phyloP scores from a whole-genome alignment of 2,329 filamentous ascomycete species.

The Corniculantispora saksenae region DNA sequence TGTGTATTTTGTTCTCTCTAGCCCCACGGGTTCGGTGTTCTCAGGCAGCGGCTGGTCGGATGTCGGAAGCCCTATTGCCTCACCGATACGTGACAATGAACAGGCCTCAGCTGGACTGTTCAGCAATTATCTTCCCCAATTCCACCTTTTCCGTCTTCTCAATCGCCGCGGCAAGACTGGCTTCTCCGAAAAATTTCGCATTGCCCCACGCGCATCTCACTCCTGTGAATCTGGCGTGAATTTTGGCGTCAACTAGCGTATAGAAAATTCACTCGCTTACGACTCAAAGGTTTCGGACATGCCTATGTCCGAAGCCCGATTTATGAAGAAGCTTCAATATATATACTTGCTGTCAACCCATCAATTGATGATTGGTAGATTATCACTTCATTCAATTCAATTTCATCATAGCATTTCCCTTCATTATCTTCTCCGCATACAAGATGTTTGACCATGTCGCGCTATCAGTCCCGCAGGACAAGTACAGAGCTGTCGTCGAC shows the following conservation, averaged over 20 bases:
- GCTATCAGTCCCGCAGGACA: constrained; percentile 18
- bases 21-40: too few species aligned
- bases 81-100: too few species aligned
- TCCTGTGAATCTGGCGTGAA: not conserved
- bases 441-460: constrained; percentile 20
- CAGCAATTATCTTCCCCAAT: too few species aligned
- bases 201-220: not conserved
- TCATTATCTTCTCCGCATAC: not conserved
- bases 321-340: not conserved
- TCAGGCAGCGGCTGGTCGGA: too few species aligned
- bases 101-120: too few species aligned
- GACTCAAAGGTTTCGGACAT: not conserved
- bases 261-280: not conserved
- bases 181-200: not conserved
- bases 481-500: constrained; percentile 13
- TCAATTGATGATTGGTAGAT: too few species aligned
- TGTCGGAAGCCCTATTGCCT: too few species aligned
- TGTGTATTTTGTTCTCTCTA: too few species aligned
- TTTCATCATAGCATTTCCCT: not conserved
- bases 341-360: not conserved
- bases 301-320: not conserved
- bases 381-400: too few species aligned
- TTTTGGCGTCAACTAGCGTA: not conserved
- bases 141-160: too few species aligned
- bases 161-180: not conserved